Evolutionary conservation across 2,329 filamentous ascomycete species (phyloP).

Genomic region (Colletotrichum cuscutae): DNA sequence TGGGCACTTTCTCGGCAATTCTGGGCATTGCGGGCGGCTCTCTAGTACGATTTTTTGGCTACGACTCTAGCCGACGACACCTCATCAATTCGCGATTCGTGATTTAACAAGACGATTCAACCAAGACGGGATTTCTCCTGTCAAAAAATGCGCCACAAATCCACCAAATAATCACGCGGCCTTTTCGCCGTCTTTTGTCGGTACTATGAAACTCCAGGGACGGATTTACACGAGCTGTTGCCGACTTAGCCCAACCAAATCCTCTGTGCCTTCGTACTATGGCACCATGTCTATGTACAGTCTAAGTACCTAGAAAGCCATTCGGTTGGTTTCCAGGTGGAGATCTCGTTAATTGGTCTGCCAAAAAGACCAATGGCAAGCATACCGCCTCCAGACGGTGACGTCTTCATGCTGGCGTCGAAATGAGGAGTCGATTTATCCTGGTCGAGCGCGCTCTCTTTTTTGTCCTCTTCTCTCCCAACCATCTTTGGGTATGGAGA

Average conservation of each 20-base stretch:
- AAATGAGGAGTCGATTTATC: constrained; percentile 4
- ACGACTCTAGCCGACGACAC: constrained; percentile 1
- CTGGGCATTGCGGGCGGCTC: constrained; percentile 19
- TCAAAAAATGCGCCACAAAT: neutral
- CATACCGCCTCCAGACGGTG: neutral
- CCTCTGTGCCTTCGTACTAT: neutral
- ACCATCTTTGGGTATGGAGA: neutral
- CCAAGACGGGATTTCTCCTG: neutral
- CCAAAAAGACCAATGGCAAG: constrained; percentile 11
- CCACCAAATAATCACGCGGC: neutral
- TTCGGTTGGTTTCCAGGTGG: constrained; percentile 6
- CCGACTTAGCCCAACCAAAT: neutral
- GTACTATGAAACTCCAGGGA: neutral
- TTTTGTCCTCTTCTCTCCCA: neutral
- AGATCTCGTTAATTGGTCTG: neutral
- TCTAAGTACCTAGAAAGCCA: neutral
- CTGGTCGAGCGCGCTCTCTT: neutral
- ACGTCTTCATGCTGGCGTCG: constrained; percentile 11
- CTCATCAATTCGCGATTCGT: neutral
- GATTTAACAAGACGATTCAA: neutral
- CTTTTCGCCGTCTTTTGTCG: neutral
- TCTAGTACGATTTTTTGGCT: neutral
- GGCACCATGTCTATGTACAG: neutral
- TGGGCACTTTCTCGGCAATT: constrained; percentile 24
- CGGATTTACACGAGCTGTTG: neutral